Percentiles rank a stretch among this genome's conserved stretches.
phyloP scores from a whole-genome alignment of 805 yeast species.

The Saccharomycopsis olivae region DNA sequence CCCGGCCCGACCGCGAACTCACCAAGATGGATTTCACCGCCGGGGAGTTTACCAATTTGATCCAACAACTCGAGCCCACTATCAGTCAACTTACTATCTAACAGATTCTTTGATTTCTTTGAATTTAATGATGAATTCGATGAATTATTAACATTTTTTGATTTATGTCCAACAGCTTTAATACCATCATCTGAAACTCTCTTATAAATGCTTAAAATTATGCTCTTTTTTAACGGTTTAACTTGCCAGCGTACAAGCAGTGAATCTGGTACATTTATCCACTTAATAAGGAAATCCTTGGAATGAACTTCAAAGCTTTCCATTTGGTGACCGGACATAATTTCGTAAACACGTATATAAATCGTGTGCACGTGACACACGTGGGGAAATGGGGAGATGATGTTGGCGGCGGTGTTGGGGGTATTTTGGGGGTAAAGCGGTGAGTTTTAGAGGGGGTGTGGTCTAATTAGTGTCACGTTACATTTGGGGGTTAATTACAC shows the following conservation, averaged over 20 bases:
- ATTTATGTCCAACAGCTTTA: not conserved
- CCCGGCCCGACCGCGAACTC: slow-evolving; percentile 30
- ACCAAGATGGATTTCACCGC: slow-evolving; percentile 19
- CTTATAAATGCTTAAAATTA: slow-evolving; percentile 25
- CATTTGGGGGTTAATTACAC: no score
- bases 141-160: not conserved
- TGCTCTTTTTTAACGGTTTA: slow-evolving; percentile 62
- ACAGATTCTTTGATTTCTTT: slow-evolving; percentile 2
- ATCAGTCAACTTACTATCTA: slow-evolving; percentile 12
- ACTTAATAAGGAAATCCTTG: slow-evolving; percentile 79
- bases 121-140: not conserved
- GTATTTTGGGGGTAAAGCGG: not conserved
- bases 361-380: not conserved
- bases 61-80: slow-evolving; percentile 7
- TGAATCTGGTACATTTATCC: slow-evolving; percentile 72
- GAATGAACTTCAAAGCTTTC: slow-evolving; percentile 87
- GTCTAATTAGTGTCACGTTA: no score
- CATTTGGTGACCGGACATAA: slow-evolving; percentile 31
- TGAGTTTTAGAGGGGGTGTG: not conserved
- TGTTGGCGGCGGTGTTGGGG: not conserved
- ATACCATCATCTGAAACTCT: not conserved
- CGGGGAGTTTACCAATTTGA: slow-evolving; percentile 14
- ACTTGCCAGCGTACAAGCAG: slow-evolving; percentile 67
- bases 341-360: not conserved
- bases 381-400: not conserved